Evolutionary conservation across 345 rosid genomes (phyloP), one percentile per base, ranked within the genome.

Genomic region (Corchorus capsularis): DNA sequence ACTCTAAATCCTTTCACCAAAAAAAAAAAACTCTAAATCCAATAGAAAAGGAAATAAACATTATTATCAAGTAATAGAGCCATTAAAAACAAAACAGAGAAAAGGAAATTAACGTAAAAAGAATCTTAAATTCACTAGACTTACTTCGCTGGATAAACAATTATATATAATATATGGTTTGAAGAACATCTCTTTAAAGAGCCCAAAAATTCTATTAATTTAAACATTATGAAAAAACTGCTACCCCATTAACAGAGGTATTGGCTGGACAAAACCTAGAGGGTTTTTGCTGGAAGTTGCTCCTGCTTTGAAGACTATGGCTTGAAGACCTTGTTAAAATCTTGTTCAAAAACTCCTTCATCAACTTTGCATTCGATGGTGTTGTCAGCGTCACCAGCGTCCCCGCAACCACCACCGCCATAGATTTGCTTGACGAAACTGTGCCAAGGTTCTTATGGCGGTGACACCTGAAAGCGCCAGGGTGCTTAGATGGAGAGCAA

Each of bases 201-300:
- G 6, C 43, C 43, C 6, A 39, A 39, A n/a, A n/a, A n/a, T n/a
- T n/a, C n/a, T n/a, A n/a, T n/a, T n/a, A n/a, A n/a, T n/a, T n/a
- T n/a, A 27, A 27, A 27, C 27, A 27, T 27, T 1, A 27, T 27
- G 27, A 39, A 39, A 3, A 39, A 39, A 39, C 43, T 39, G 43
- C 43, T 6, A 59, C 75, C 32, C 41, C 53, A 60, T 59, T 27
- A 15, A 19, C 37, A 39, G 54, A 20, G 66, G 16, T 43, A 22
- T 59, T 59, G 39, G 59, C n/a, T 22, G 49, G 37, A 59, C 79
- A 81, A 71, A 87, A 87, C 84, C 90, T 87, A 43, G 83, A 35
- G 14, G 88, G 86, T 54, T 72, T 82, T 0, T 86, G 88, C 75
- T 67, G 82, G 68, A 86, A 86, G 63, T 80, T 77, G 67, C 83